Percentiles rank a stretch among this genome's conserved stretches.
These are phyloP conservation scores for Euphorbia schlechtendalii DNA, from an alignment of 441 rosid species.

Conservation along the genomic window DNA sequence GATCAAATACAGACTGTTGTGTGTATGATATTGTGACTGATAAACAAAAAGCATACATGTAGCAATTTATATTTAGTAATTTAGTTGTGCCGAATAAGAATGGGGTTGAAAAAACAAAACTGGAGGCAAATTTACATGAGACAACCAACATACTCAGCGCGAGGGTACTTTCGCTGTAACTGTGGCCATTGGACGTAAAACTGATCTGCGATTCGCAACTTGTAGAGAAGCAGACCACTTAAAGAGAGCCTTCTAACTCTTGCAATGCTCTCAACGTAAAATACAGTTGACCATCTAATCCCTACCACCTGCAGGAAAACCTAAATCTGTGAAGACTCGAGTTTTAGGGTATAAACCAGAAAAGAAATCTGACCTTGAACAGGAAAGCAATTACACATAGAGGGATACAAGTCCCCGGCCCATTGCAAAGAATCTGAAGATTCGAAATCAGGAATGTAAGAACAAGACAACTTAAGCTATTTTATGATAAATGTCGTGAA, in stretches of 20 bases:
- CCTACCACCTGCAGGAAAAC: conserved; percentile 55
- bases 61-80: too few relatives aligned
- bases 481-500: too few relatives aligned
- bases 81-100: too few relatives aligned
- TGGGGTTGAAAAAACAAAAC: too few relatives aligned
- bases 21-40: too few relatives aligned
- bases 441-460: not conserved
- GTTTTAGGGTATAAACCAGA: too few relatives aligned
- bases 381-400: conserved; percentile 65
- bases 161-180: conserved; percentile 55
- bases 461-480: conserved; percentile 9
- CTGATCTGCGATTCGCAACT: conserved; percentile 66
- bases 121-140: conserved; percentile 67
- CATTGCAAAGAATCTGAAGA: conserved; percentile 77
- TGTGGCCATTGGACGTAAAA: conserved; percentile 92
- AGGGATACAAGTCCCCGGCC: conserved; percentile 93
- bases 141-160: conserved; percentile 68
- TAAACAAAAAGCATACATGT: not conserved
- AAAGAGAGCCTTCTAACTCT: conserved; percentile 78
- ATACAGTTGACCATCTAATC: conserved; percentile 69
- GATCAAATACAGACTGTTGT: not conserved
- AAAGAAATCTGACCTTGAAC: conserved; percentile 66
- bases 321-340: too few relatives aligned
- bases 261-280: conserved; percentile 88
- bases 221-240: conserved; percentile 79